A percentile compares a stretch with the other conserved stretches of the same genome.
phyloP scores from a whole-genome alignment of 2,329 filamentous ascomycete genomes.

The Aspergillus aculeatinus region DNA sequence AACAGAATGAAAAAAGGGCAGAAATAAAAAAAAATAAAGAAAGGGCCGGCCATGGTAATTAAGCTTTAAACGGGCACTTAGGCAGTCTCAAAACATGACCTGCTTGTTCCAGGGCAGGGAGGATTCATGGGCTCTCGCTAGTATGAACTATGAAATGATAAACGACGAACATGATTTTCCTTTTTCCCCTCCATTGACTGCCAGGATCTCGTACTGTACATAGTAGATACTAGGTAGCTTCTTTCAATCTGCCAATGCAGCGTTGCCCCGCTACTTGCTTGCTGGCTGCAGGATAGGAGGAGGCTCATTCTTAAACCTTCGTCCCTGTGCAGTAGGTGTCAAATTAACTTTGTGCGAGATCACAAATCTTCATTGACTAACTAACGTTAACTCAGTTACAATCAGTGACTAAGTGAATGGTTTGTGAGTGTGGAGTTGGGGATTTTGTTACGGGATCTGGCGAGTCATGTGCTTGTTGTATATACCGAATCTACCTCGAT shows the following conservation, averaged over 20 bases:
- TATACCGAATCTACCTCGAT: not conserved
- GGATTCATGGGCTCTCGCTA: not conserved
- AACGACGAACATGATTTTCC: not conserved
- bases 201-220: not conserved
- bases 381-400: no score
- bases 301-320: no score
- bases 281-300: not conserved
- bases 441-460: not conserved
- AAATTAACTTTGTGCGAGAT: not conserved
- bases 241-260: not conserved
- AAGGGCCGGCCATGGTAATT: not conserved
- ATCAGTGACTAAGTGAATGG: no score
- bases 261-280: not conserved
- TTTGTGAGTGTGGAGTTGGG: no score
- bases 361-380: not conserved
- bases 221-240: not conserved
- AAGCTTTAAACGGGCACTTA: conserved; percentile 9
- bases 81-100: conserved; percentile 4
- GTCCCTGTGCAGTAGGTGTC: not conserved
- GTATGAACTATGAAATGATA: not conserved
- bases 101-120: conserved; percentile 1
- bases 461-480: not conserved
- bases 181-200: not conserved
- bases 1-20: no score
- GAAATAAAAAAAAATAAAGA: no score